Percentiles rank a stretch among this genome's conserved stretches.
These are phyloP conservation scores for Trichosporon coremiiforme DNA, from an alignment of 1,284 basidiomycete genomes.

Conservation along the genomic window DNA sequence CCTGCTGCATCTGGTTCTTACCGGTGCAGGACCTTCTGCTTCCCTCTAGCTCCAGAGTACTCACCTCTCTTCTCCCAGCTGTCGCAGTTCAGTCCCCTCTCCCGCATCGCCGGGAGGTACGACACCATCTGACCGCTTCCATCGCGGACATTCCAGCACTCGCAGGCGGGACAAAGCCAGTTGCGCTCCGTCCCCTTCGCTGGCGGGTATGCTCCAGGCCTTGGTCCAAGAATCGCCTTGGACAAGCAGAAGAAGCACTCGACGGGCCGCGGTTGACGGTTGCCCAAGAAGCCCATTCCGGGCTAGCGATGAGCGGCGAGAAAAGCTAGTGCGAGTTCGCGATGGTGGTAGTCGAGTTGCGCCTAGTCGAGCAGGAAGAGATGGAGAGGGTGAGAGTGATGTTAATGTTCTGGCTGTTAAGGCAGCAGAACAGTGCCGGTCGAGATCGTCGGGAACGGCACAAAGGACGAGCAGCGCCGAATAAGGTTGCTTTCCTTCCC, in stretches of 20 bases:
- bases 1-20: too few relatives aligned
- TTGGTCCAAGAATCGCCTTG: constrained; percentile 30
- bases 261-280: constrained; percentile 36
- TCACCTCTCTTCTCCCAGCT: constrained; percentile 76
- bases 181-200: constrained; percentile 34
- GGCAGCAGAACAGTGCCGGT: too few relatives aligned
- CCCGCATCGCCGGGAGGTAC: constrained; percentile 83
- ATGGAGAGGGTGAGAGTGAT: too few relatives aligned
- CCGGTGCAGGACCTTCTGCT: constrained; percentile 40
- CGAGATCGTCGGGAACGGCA: too few relatives aligned
- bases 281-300: constrained; percentile 25
- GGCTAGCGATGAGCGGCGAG: too few relatives aligned
- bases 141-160: constrained; percentile 52
- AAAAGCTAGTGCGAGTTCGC: too few relatives aligned
- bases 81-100: constrained; percentile 67
- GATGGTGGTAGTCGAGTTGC: too few relatives aligned
- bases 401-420: too few relatives aligned
- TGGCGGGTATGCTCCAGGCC: background rate
- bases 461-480: too few relatives aligned
- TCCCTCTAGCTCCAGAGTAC: constrained; percentile 36
- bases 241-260: constrained; percentile 54
- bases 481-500: too few relatives aligned
- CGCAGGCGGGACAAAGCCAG: constrained; percentile 50
- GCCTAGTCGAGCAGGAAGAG: too few relatives aligned
- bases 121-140: constrained; percentile 70